Base-by-base conservation (phyloP, 306 rosid species). In the Arachis stenosperma region DNA sequence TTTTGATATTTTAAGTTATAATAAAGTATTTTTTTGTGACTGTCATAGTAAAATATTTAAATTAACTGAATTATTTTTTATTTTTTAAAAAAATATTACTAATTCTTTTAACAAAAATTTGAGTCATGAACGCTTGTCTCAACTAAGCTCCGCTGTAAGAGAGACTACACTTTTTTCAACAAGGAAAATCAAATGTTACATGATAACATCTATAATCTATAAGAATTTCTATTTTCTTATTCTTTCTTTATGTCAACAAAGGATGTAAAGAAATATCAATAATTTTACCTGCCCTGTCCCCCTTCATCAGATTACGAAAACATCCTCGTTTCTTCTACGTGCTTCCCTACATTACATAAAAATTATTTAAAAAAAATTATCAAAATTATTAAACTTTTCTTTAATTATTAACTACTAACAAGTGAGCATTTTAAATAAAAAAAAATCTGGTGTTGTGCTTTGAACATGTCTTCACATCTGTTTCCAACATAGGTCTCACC, bases 241-340 rank as follows among this genome's bases (percentile, higher is more conserved):
- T 1, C 8, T 8, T 42, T 6, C 2, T 47, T 47, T 50, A 4
- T 50, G 3, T 12, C 5, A 1, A 11, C 12, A 50, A 33, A 51
- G 42, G 17, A 15, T 5, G 41, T 39, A 60, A 33, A 61, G 8
- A 42, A 42, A 42, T 4, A 5, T 42, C 46, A 6, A 6, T 42
- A 42, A 42, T 13, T 48, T 12, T 9, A 66, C 33, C 66, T 39
- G 44, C 63, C 30, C 29, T 37, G 66, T 36, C 73, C 58, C 61
- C 60, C 60, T 27, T 33, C 2, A 33, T 33, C 14, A 42, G 60
- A 55, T 67, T 78, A 54, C 82, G 30, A 46, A 78, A 37, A 8
- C 62, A 51, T 40, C 75, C 17, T 47, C 22, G 12, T 46, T 64
- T 48, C 51, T 17, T 52, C 39, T 51, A 59, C 76, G 79, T 83